Evolutionary conservation across 768 basidiomycete species (phyloP), one percentile per base, ranked within the genome.

Genomic region (Coprinellus micaceus): DNA sequence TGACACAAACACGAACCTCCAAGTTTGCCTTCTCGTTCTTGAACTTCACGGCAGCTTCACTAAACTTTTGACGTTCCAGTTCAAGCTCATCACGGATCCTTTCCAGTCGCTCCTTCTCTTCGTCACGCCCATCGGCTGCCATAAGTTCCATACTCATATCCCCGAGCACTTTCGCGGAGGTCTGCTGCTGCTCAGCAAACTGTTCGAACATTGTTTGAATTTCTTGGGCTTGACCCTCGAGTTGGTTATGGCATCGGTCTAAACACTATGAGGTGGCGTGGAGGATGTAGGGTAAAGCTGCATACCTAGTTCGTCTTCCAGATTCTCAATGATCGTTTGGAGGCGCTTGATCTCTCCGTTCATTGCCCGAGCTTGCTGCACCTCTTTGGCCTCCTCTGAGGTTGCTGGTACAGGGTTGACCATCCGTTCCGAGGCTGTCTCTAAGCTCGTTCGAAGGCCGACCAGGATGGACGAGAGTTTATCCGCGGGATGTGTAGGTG

Each of bases 11-110:
- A 56, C 66, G n/a, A n/a, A 89, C 90, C 81, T 91, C 88, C 12
- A 91, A 67, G 4, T 74, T 71, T 2, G 83, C 79, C 64, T 80
- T 82, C 54, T 91, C 89, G 61, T 80, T 79, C 1, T 83, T 83
- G 24, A 92, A 71, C 56, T 75, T 78, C 19, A 88, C 70, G 12
- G 85, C 77, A 21, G 85, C 85, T 58, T 84, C 82, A 0, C 83
- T 82, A 59, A 89, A 83, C 57, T 82, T 82, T 52, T 73, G 73
- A 10, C 85, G 79, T 60, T 92, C 88, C 17, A 77, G 72, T 49
- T 90, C 84, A 4, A 92, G 81, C 43, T 86, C 80, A 52, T 68
- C 70, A 63, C 71, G 76, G 52, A 84, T 74, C 17, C 66, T 72
- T 28, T 82, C 80, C 29, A 90, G 66, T 26, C 77, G 74, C 49